Percentiles rank a stretch among this genome's conserved stretches.
Conservation (phyloP, 345 rosid genomes). For the Lenwebbia sp. region DNA sequence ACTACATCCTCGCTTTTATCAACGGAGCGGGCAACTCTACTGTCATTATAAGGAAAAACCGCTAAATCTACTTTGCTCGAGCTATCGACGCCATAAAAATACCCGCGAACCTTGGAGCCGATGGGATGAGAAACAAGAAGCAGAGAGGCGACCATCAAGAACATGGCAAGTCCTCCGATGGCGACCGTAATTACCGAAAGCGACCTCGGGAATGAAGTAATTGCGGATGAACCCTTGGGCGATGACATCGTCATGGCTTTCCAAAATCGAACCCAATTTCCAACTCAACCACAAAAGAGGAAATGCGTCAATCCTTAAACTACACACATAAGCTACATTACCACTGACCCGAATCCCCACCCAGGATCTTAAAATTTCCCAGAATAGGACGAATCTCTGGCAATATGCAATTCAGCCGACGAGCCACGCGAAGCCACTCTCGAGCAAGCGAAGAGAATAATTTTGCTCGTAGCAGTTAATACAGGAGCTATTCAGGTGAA, state of each 20-base stretch:
- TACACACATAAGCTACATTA: not conserved
- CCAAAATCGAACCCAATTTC: not conserved
- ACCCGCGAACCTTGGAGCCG: slow-evolving; percentile 38
- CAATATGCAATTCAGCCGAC: not conserved
- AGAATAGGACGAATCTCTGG: not conserved
- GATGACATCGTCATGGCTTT: slow-evolving; percentile 43
- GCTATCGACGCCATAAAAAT: slow-evolving; percentile 49
- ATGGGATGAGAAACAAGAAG: slow-evolving; percentile 51
- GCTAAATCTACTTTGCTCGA: slow-evolving; percentile 16
- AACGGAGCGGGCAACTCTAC: not conserved
- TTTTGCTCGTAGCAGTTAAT: not conserved
- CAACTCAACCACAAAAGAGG: not conserved
- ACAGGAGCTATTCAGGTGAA: not conserved
- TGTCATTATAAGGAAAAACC: slow-evolving; percentile 1
- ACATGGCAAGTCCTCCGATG: slow-evolving; percentile 53
- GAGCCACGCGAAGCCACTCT: not conserved
- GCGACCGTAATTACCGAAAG: slow-evolving; percentile 45
- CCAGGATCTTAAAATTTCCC: not conserved
- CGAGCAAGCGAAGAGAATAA: not conserved
- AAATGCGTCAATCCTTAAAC: not conserved
- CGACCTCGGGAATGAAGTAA: slow-evolving; percentile 39
- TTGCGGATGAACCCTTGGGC: slow-evolving; percentile 27
- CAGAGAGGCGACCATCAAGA: slow-evolving; percentile 57
- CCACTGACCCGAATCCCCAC: not conserved
- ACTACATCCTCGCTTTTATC: slow-evolving; percentile 5